phyloP scores from a whole-genome alignment of 2,329 filamentous ascomycete genomes.

The Diatrype stigma region DNA sequence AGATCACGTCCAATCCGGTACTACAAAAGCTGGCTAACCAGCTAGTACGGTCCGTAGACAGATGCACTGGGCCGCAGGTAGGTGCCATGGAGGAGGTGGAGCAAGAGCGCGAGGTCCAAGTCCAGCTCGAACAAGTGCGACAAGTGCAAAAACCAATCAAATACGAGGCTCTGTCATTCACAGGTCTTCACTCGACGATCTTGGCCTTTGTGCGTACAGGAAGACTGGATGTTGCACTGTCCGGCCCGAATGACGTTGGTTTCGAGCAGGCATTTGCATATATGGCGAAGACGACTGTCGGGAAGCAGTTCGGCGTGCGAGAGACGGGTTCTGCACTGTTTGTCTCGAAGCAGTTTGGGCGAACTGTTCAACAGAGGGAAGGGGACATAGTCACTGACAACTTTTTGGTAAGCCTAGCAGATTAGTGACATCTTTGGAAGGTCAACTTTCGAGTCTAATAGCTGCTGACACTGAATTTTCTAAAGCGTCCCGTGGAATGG shows the following conservation, averaged over 20 bases:
- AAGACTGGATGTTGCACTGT: conserved; percentile 15
- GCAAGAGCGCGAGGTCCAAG: conserved; percentile 56
- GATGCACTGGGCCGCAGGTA: conserved; percentile 29
- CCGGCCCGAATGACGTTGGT: conserved; percentile 20
- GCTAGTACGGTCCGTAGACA: conserved; percentile 15
- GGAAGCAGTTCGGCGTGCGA: conserved; percentile 27
- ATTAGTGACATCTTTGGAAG: too few species aligned
- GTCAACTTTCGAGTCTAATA: conserved; percentile 11
- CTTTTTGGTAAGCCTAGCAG: conserved; percentile 30
- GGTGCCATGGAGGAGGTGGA: conserved; percentile 57
- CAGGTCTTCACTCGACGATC: conserved; percentile 44
- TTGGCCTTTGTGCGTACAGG: conserved; percentile 42
- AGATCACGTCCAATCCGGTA: conserved; percentile 11
- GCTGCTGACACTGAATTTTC: background rate
- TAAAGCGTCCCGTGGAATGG: conserved; percentile 53
- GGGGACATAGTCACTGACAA: conserved; percentile 26
- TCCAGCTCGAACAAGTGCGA: conserved; percentile 54
- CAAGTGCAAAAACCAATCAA: conserved; percentile 45
- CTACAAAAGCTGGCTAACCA: conserved; percentile 26
- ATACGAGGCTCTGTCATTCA: conserved; percentile 37
- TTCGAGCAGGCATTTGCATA: conserved; percentile 41
- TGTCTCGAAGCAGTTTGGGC: conserved; percentile 43
- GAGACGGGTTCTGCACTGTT: conserved; percentile 26
- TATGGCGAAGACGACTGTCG: conserved; percentile 32
- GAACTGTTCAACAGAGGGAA: too few species aligned